Percentiles rank a stretch among this genome's conserved stretches.
Evolutionary conservation across 345 rosid genomes (phyloP).

Genomic region (Citrus trifoliata): DNA sequence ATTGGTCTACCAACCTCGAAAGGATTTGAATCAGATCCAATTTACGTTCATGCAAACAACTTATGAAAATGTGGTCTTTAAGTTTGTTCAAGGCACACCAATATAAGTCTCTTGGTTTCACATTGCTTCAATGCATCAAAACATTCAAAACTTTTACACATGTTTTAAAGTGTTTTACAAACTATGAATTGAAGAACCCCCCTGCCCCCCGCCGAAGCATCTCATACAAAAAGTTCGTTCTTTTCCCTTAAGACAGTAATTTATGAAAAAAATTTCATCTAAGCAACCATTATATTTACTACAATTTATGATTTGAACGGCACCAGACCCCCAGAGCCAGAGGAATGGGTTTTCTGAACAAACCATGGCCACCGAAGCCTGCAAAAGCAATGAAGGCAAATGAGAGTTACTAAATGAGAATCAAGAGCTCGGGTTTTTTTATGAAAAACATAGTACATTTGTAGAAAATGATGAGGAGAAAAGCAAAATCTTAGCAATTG

Average conservation of each 20-base stretch:
- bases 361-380: slow-evolving; percentile 17
- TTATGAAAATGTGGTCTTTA: neutral
- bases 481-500: neutral
- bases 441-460: neutral
- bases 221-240: slow-evolving; percentile 17
- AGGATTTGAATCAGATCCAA: neutral
- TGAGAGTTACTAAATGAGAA: neutral
- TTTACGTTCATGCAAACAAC: neutral
- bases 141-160: neutral
- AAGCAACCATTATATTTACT: slow-evolving; percentile 21
- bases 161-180: slow-evolving; percentile 17
- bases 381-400: neutral
- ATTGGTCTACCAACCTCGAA: neutral
- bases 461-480: neutral
- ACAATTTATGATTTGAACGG: slow-evolving; percentile 11
- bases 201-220: neutral
- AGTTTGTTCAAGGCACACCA: neutral
- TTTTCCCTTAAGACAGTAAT: slow-evolving; percentile 16
- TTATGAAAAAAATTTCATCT: slow-evolving; percentile 12
- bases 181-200: slow-evolving; percentile 10
- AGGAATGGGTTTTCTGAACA: slow-evolving; percentile 1
- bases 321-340: slow-evolving; percentile 10
- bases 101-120: neutral
- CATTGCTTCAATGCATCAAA: slow-evolving; percentile 2
- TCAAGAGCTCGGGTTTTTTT: neutral